Evolutionary conservation across 108 stramenopile genomes (phyloP).

Genomic region (Cylindrotheca closterium): DNA sequence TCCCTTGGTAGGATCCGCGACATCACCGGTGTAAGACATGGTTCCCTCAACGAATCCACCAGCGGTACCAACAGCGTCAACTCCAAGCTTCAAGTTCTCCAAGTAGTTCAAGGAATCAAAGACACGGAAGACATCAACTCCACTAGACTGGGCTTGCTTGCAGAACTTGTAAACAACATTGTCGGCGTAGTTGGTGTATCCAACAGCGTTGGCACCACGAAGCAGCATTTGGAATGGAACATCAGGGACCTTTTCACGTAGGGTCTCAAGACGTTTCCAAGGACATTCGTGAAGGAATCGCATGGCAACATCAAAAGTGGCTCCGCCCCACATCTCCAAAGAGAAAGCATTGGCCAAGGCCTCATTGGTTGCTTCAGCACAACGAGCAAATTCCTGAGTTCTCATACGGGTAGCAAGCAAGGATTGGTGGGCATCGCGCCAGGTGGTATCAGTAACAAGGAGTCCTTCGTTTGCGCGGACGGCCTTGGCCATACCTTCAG

Average conservation of each 20-base stretch:
- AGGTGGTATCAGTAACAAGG: constrained; percentile 95
- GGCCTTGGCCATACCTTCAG: constrained; percentile 88
- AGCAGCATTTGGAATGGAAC: constrained; percentile 96
- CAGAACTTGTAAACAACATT: constrained; percentile 92
- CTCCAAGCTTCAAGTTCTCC: constrained; percentile 92
- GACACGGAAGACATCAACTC: constrained; percentile 97
- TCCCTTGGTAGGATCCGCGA: constrained; percentile 70
- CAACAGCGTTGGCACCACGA: constrained; percentile 96
- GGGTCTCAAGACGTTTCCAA: constrained; percentile 82
- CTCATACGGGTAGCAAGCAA: constrained; percentile 93
- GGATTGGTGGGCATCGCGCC: constrained; percentile 96
- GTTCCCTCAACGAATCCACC: constrained; percentile 93
- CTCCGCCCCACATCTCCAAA: constrained; percentile 96
- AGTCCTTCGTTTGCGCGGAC: constrained; percentile 82
- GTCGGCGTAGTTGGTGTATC: constrained; percentile 83
- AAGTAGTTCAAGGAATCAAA: constrained; percentile 97
- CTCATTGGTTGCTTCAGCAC: constrained; percentile 79
- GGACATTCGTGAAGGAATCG: constrained; percentile 93
- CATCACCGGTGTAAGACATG: constrained; percentile 95
- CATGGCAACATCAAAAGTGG: constrained; percentile 97
- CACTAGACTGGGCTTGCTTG: constrained; percentile 77
- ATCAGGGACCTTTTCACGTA: constrained; percentile 84
- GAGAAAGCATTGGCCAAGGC: constrained; percentile 80
- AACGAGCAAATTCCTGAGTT: constrained; percentile 79
- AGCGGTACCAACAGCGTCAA: constrained; percentile 90